Base-by-base conservation (phyloP, 768 basidiomycete species). In the Agrocybe chaxingu region DNA sequence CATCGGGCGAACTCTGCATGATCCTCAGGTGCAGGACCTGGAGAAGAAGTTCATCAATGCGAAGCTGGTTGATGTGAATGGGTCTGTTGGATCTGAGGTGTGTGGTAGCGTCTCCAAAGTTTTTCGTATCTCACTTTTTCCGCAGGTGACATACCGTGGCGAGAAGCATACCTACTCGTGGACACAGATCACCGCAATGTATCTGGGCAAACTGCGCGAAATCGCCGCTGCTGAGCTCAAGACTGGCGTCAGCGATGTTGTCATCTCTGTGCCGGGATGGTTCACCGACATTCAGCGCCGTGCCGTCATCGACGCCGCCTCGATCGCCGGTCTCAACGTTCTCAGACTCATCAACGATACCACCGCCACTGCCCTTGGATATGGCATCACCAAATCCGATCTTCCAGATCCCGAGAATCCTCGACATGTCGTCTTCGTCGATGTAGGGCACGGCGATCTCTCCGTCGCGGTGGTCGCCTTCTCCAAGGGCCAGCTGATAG, bases 311-410 rank as follows among this genome's bases (percentile, higher is more conserved):
- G 92, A 95, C 60, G 93, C 97, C 30, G 93, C 93, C 38, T 63
- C 81, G 52, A 92, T 99, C 61, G 92, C 91, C 48, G 86, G 88
- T 51, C 81, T 98, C 54, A 97, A 93, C 69, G 73, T 83, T 56
- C 89, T 98, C 53, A 91, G 96, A 45, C 80, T 99, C 69, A 92
- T 98, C 77, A 98, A 98, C 75, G 97, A 98, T 68, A 86, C 88
- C 50, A 98, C 96, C 55, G 97, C 96, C 47, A 81, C 87, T 50
- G 97, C 97, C 36, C 87, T 99, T 66, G 93, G 92, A 46, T 99
- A 96, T 73, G 97, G 97, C 58, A 98, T 98, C 78, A 99, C 96
- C 57, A 99, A 99, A 72, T 84, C 89, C 24, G 97, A 99, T 68
- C 85, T 99, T 39, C 97, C 97, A 16, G 84, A 87, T 10, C 66